Evolutionary conservation across 2,329 filamentous ascomycete genomes (phyloP), one percentile per base, ranked within the genome.

Genomic region (Byssochlamys sp.): DNA sequence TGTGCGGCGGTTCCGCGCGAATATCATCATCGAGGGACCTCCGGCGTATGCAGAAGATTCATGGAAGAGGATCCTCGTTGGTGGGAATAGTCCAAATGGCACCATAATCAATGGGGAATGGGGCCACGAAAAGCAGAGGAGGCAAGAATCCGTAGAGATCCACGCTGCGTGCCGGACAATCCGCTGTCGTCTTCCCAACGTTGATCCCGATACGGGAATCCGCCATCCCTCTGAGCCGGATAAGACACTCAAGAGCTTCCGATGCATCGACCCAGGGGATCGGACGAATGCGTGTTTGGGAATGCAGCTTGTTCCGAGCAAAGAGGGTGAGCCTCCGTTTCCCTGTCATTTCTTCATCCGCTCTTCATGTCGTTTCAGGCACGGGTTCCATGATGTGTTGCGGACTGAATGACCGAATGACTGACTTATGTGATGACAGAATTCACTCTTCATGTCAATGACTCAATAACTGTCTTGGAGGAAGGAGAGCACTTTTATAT

Each of bases 161-260:
- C 73, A 83, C 60, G 77, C 82, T 10, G 77, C 77, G 2, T 83
- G 80, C 65, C 78, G 81, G n/a, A 83, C 82, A 10, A 77, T 81
- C 2, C 74, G 82, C 52, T 85, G 83, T 66, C 77, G 76, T 52
- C 65, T 86, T 14, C 81, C 82, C 0, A 85, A 84, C 63, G 81
- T 84, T 1, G 78, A 85, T 62, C 82, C 80, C 1, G 73, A 75
- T 19, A 82, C 81, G 1, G 82, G 79, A 1, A 66, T 77, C 6
- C 68, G 75, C n/a, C 77, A 82, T 64, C 59, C 55, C 1, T 58
- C 59, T 50, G 77, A 83, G 66, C 81, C 81, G 26, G 74, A 77
- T 62, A 72, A 71, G 31, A 78, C 78, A 25, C 64, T 83, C 67
- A 77, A 74, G 57, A 71, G 67, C 11, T 80, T 80, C 66, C 70